Evolutionary conservation across 1,284 basidiomycete species (phyloP), one percentile per base, ranked within the genome.

Genomic region (Pascua sp.): DNA sequence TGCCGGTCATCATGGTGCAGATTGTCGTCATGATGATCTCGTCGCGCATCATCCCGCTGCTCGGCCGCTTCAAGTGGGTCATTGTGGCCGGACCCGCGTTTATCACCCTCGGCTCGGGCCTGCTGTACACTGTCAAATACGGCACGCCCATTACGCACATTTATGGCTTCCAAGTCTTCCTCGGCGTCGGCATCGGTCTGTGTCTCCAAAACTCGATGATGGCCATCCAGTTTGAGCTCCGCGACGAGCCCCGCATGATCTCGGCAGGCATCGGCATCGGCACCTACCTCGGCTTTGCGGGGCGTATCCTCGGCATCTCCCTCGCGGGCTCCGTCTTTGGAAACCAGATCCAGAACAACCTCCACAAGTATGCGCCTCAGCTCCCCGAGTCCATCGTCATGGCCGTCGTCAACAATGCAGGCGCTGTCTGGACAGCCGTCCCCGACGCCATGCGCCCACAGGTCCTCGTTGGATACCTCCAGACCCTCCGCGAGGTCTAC

Each of bases 301-400:
- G 74, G 9, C 75, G 73, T 11, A 72, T 77, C 52, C 11, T 75
- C 46, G 76, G 72, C 57, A 64, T 78, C 49, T 76, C 73, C n/a
- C 47, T 77, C 17, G 70, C 62, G 39, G 73, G 73, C n/a, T 60
- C 63, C 5, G 73, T 78, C 11, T 78, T 78, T 53, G 68, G 67
- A 42, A 77, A 77, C 62, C 66, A 70, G 64, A 62, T 78, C 47
- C 68, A 71, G 42, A 36, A 24, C 42, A 70, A 75, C 49, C 51
- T 78, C 9, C 43, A 47, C 44, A 57, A 61, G 40, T 63, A 66
- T 56, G 72, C 67, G 1, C 66, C 74, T 0, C 50, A 49, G 9
- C 56, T 77, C 5, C 56, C 68, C 1, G 50, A 52, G 11, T 7
- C 46, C 8, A 45, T 65, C 45, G 39, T 67, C 18, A 11, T 47